phyloP scores from a whole-genome alignment of 148 eudicot species.

The Rhododendron molle region DNA sequence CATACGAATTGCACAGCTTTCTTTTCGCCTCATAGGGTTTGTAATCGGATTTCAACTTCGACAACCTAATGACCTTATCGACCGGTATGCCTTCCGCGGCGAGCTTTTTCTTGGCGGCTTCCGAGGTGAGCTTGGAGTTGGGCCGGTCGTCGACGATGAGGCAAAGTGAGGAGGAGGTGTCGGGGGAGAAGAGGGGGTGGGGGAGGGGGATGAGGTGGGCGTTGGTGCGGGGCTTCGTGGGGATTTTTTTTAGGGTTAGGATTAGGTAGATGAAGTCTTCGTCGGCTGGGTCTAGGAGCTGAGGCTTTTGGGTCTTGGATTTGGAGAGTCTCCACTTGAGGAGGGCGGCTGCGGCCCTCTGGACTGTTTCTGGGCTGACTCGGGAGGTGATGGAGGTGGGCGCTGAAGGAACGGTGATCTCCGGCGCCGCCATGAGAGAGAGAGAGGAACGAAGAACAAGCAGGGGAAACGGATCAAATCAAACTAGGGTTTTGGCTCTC shows the following conservation, averaged over 20 bases:
- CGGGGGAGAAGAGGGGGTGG: slow-evolving; percentile 39
- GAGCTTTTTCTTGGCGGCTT: slow-evolving; percentile 26
- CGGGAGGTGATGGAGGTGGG: not conserved
- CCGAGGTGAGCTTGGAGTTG: slow-evolving; percentile 27
- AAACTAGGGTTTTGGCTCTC: not conserved
- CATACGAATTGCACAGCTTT: slow-evolving; percentile 31
- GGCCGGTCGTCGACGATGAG: slow-evolving; percentile 43
- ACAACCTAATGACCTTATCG: slow-evolving; percentile 29
- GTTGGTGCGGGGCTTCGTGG: slow-evolving; percentile 37
- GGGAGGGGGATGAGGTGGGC: slow-evolving; percentile 58
- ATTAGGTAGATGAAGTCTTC: slow-evolving; percentile 67
- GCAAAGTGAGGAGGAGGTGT: slow-evolving; percentile 14
- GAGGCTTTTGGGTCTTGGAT: slow-evolving; percentile 32
- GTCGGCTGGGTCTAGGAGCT: slow-evolving; percentile 21
- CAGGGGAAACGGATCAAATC: not conserved
- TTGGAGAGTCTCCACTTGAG: slow-evolving; percentile 44
- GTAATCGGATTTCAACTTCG: slow-evolving; percentile 37
- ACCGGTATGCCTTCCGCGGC: slow-evolving; percentile 20
- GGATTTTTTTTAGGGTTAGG: slow-evolving; percentile 66
- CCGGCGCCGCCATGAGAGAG: not conserved
- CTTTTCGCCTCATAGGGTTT: slow-evolving; percentile 38
- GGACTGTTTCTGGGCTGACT: not conserved
- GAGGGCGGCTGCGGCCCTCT: slow-evolving; percentile 35
- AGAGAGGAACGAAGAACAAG: not conserved
- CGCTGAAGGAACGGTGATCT: not conserved